Percentiles rank a stretch among this genome's conserved stretches.
Conservation (phyloP, 31 red algal genomes). For the Odonthalia washingtoniensis region DNA sequence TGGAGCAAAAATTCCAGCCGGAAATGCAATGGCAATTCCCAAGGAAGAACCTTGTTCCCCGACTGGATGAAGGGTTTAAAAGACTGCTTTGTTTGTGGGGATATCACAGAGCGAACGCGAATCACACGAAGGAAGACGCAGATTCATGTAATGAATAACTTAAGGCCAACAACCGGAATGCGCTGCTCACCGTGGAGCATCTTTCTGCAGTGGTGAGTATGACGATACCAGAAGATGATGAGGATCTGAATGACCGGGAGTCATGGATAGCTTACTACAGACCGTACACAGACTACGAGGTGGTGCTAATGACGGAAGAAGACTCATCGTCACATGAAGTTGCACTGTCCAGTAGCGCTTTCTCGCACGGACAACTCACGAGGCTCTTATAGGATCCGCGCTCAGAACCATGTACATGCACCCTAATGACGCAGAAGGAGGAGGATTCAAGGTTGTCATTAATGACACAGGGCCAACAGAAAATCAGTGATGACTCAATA, state of each 20-base stretch:
- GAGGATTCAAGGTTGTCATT: not conserved
- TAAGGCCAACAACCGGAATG: not conserved
- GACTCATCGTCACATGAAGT: too few relatives aligned
- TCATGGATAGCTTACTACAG: not conserved
- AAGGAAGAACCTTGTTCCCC: too few relatives aligned
- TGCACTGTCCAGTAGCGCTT: too few relatives aligned
- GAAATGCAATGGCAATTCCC: too few relatives aligned
- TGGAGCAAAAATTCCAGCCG: too few relatives aligned
- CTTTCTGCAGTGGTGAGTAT: not conserved
- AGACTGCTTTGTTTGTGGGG: too few relatives aligned
- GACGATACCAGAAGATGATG: not conserved
- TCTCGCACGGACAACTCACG: too few relatives aligned
- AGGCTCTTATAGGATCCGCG: too few relatives aligned
- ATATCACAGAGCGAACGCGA: not conserved
- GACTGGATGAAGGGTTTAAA: too few relatives aligned
- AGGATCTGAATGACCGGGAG: not conserved
- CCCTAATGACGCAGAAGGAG: too few relatives aligned
- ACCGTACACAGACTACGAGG: not conserved
- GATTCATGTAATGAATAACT: not conserved
- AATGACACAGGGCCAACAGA: constrained; percentile 15
- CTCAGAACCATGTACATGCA: too few relatives aligned
- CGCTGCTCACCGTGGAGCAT: not conserved
- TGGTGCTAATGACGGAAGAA: not conserved
- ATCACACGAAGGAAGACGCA: not conserved
- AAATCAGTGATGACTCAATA: not conserved